A percentile compares a stretch with the other conserved stretches of the same genome.
Conservation (phyloP, 1,284 basidiomycete species). For the Leccinum pachyderme region DNA sequence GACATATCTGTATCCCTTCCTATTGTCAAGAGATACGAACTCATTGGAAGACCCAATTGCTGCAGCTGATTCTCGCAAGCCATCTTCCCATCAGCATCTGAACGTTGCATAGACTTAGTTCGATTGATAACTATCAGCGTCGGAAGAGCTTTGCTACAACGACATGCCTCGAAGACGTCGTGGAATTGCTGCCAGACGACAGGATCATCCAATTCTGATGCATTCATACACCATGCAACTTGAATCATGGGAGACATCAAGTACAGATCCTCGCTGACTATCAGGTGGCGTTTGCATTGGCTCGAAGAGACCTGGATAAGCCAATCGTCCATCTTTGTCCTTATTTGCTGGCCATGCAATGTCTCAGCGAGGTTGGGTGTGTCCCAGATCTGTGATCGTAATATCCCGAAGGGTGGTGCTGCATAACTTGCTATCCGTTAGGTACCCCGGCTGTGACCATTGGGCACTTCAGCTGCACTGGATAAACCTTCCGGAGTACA, state of each 20-base stretch:
- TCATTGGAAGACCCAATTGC: neutral
- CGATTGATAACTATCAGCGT: neutral
- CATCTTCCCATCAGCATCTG: neutral
- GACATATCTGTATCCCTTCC: neutral
- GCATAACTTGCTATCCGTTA: neutral
- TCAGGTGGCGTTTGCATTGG: neutral
- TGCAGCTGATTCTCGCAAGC: neutral
- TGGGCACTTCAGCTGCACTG: neutral
- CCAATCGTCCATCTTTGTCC: neutral
- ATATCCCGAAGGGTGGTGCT: neutral
- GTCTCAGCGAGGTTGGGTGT: neutral
- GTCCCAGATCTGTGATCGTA: neutral
- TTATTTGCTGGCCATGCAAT: neutral
- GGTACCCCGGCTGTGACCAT: neutral
- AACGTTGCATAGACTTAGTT: neutral
- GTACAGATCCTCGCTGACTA: neutral
- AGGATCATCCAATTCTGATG: neutral
- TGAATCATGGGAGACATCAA: neutral
- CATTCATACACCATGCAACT: neutral
- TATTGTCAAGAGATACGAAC: neutral
- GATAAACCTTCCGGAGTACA: neutral
- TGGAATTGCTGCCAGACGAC: neutral
- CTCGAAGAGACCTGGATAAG: neutral
- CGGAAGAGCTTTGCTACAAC: neutral
- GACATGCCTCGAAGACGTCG: neutral